phyloP scores from a whole-genome alignment of 2,329 filamentous ascomycete species.

The Neoscytalidium dimidiatum region DNA sequence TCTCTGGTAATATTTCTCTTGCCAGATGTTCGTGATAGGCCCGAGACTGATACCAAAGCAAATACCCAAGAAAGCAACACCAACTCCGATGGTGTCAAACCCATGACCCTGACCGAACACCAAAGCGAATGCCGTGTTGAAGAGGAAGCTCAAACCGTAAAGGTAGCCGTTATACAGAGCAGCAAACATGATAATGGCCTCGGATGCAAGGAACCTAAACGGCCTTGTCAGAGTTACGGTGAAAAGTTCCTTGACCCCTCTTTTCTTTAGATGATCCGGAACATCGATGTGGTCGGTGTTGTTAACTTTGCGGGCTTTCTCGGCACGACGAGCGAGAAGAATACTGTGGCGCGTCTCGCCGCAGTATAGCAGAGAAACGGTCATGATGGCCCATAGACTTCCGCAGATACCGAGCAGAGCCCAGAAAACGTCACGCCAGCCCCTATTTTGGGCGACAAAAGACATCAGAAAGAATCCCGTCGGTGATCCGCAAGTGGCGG shows the following conservation, averaged over 20 bases:
- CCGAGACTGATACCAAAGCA: slow-evolving; percentile 45
- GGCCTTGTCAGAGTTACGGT: slow-evolving; percentile 47
- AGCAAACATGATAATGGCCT: slow-evolving; percentile 51
- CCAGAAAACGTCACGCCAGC: slow-evolving; percentile 50
- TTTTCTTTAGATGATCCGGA: slow-evolving; percentile 42
- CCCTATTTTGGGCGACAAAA: slow-evolving; percentile 45
- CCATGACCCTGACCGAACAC: slow-evolving; percentile 51
- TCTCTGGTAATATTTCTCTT: slow-evolving; percentile 46
- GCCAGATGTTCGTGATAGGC: slow-evolving; percentile 47
- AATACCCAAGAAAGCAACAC: slow-evolving; percentile 44
- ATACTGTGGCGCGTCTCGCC: slow-evolving; percentile 50
- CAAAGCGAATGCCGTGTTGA: slow-evolving; percentile 52
- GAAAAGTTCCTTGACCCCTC: slow-evolving; percentile 42
- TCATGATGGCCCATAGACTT: slow-evolving; percentile 46
- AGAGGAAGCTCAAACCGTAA: slow-evolving; percentile 52
- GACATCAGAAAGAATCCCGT: slow-evolving; percentile 50
- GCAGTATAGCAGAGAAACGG: slow-evolving; percentile 36
- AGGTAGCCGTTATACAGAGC: slow-evolving; percentile 53
- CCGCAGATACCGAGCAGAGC: slow-evolving; percentile 49
- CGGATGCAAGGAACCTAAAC: slow-evolving; percentile 49
- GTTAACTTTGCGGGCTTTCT: slow-evolving; percentile 29
- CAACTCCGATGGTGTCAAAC: slow-evolving; percentile 42
- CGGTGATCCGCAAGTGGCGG: slow-evolving; percentile 49
- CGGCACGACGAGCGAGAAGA: slow-evolving; percentile 41
- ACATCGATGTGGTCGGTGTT: slow-evolving; percentile 33